Conservation (phyloP, 208 protist genomes). For the Vickermania ingenoplastis region DNA sequence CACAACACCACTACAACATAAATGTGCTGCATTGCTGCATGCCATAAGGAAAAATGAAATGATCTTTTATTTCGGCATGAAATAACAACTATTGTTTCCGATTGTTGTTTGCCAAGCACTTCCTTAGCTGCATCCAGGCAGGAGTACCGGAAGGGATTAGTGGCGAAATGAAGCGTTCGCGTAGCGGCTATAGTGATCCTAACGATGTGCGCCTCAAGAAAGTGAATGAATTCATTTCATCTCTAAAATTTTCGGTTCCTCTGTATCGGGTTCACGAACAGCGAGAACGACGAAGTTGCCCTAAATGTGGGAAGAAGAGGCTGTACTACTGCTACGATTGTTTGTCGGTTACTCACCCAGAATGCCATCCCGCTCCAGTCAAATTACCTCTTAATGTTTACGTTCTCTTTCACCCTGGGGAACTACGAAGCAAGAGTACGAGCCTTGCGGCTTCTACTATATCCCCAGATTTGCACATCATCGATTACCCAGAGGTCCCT, state of each 20-base stretch:
- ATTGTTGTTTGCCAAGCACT: conserved; percentile 4
- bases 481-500: conserved; percentile 62
- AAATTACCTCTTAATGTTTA: conserved; percentile 74
- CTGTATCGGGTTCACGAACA: conserved; percentile 45
- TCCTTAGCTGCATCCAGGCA: no score
- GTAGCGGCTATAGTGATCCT: conserved; percentile 53
- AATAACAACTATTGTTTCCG: conserved; percentile 7
- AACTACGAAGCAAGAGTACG: conserved; percentile 89
- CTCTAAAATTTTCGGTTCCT: conserved; percentile 62
- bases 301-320: conserved; percentile 60
- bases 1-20: no score
- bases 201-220: conserved; percentile 37
- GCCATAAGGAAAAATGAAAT: no score
- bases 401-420: conserved; percentile 81
- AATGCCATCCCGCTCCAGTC: conserved; percentile 66
- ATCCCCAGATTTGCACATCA: conserved; percentile 77
- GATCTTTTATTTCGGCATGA: no score
- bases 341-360: conserved; percentile 71
- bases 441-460: conserved; percentile 86
- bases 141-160: no score
- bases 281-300: conserved; percentile 52
- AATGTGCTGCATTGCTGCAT: no score
- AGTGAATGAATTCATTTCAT: conserved; percentile 57
- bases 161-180: conserved; percentile 50
- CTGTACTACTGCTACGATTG: conserved; percentile 89